phyloP scores from a whole-genome alignment of 1,284 basidiomycete species.

The Mycena sp. region DNA sequence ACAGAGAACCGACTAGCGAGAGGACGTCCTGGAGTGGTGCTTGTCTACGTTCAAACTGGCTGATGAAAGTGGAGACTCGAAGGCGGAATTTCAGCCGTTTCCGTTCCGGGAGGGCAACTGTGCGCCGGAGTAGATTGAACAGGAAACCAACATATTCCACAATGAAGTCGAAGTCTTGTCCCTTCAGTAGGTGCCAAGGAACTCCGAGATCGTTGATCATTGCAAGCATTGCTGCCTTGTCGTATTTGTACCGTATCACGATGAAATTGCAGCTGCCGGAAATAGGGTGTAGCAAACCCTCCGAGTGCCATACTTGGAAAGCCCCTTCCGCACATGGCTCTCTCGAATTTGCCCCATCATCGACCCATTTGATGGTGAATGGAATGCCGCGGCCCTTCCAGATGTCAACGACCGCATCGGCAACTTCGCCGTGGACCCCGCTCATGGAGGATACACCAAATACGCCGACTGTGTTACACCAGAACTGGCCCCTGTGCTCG shows the following conservation, averaged over 20 bases:
- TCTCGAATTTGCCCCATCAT: neutral
- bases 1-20: neutral
- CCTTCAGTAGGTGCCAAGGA: neutral
- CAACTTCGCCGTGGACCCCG: conserved; percentile 2
- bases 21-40: neutral
- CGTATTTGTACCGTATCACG: neutral
- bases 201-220: conserved; percentile 1
- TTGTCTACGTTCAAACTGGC: neutral
- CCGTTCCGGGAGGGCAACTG: neutral
- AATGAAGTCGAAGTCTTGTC: conserved; percentile 3
- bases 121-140: neutral
- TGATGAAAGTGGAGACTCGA: neutral
- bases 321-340: neutral
- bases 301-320: neutral
- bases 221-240: neutral
- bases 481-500: neutral
- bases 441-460: conserved; percentile 1
- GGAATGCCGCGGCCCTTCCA: too few relatives aligned
- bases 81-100: neutral
- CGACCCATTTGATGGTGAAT: conserved; percentile 6
- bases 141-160: conserved; percentile 4
- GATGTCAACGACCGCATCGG: neutral
- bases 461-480: conserved; percentile 5
- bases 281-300: neutral
- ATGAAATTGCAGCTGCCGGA: conserved; percentile 1